These are phyloP conservation scores for Pulveroboletus sp. DNA, from an alignment of 768 basidiomycete species.

Conservation along the genomic window DNA sequence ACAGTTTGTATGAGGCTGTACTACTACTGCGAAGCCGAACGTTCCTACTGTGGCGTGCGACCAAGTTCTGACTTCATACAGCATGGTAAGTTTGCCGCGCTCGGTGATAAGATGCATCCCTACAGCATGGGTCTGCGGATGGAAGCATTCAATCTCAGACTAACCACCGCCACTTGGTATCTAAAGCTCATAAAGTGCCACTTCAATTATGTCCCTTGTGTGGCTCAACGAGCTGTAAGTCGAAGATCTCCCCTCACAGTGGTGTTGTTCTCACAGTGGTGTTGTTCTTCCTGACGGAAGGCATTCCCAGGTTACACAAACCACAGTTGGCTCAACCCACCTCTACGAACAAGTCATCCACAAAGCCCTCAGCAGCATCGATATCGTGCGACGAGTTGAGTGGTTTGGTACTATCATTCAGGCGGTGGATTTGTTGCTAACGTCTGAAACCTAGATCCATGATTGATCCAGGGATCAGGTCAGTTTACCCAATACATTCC, in stretches of 20 bases:
- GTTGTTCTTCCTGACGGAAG: not conserved
- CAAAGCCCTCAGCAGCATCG: not conserved
- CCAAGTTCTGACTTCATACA: no score
- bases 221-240: constrained; percentile 6
- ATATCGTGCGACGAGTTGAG: constrained; percentile 12
- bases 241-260: not conserved
- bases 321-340: not conserved
- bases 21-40: no score
- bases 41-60: no score
- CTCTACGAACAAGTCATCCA: not conserved
- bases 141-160: not conserved
- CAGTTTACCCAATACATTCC: not conserved
- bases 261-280: no score
- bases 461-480: constrained; percentile 1
- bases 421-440: not conserved
- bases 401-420: not conserved
- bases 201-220: no score
- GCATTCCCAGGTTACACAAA: constrained; percentile 1
- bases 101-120: no score
- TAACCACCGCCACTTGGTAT: no score
- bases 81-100: no score
- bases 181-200: constrained; percentile 1
- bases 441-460: constrained; percentile 5
- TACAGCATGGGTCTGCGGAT: no score
- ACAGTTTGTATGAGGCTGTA: no score